These are phyloP conservation scores for Trichoderma sp. DNA, from an alignment of 2,329 filamentous ascomycete genomes.

Conservation along the genomic window DNA sequence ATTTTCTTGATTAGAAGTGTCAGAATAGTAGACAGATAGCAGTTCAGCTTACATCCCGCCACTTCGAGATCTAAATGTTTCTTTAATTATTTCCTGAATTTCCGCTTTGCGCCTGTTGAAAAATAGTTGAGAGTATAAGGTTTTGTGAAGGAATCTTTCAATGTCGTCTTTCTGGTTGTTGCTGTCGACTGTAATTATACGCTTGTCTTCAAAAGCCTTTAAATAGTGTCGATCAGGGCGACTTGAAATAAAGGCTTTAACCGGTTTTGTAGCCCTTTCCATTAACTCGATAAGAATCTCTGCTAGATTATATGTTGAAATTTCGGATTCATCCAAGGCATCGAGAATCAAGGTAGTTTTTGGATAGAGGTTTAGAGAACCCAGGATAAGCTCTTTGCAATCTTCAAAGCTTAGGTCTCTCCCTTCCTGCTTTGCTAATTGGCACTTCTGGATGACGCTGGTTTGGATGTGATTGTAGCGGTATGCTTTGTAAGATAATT, in stretches of 20 bases:
- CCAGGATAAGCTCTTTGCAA: conserved; percentile 19
- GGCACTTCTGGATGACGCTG: background rate
- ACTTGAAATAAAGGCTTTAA: conserved; percentile 24
- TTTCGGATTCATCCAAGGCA: conserved; percentile 23
- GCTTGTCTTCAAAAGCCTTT: background rate
- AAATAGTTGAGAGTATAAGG: background rate
- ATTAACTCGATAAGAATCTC: conserved; percentile 15
- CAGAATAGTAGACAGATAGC: background rate
- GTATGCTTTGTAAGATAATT: conserved; percentile 12
- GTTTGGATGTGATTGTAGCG: background rate
- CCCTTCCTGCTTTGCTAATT: background rate
- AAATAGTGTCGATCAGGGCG: conserved; percentile 19
- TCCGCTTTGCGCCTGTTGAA: background rate
- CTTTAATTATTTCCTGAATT: background rate
- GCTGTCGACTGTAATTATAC: conserved; percentile 18
- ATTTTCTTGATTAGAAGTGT: background rate
- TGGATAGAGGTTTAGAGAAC: conserved; percentile 15
- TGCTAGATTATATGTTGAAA: conserved; percentile 16
- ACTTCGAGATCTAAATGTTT: background rate
- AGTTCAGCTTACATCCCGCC: background rate
- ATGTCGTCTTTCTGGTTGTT: conserved; percentile 22
- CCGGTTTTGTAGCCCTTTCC: conserved; percentile 11
- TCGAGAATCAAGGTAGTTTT: conserved; percentile 20
- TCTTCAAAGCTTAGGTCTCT: background rate
- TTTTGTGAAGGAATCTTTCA: conserved; percentile 20